Base-by-base conservation (phyloP, 2,329 filamentous ascomycete species). In the Venturia carpophila region DNA sequence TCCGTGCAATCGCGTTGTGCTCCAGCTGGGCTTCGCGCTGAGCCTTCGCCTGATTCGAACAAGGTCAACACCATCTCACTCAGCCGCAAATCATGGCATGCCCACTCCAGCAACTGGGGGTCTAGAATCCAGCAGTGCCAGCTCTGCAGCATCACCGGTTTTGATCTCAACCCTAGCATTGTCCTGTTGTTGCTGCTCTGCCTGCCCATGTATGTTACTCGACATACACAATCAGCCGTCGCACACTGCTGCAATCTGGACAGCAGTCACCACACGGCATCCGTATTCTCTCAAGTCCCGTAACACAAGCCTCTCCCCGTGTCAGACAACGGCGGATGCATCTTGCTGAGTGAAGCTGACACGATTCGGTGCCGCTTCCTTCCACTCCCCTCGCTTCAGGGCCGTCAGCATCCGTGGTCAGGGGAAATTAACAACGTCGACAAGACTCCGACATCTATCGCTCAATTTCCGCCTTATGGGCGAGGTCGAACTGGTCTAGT, bases 21-120 rank as follows among this genome's bases (percentile, higher is more conserved):
- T 56, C n/a, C n/a, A n/a, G n/a, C n/a, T n/a, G n/a, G 52, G 24
- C 52, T 37, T 56, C 52, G 52, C 52, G 52, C 52, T 58, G 27
- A 58, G 52, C 19, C 52, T 1, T 9, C 27, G 30, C 27, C 52
- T 58, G n/a, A n/a, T 37, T 37, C 19, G 17, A 11, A 3, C 4
- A 11, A 10, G 15, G 39, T 11, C 39, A 41, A 41, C 39, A 41
- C 39, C 39, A 41, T 15, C 39, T 41, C 52, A 37, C 52, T 58
- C 30, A 58, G 52, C 52, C 52, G 52, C 30, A 58, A 34, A 37
- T 58, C 15, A 37, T 37, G 24, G 15, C 30, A 58, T 21, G 47
- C 30, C 52, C n/a, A 37, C n/a, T 3, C 6, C 30, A 58, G 27
- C 13, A 47, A 24, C n/a, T 27, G 24, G 45, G 49, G 9, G 49